These are phyloP conservation scores for Nothophoma quercina DNA, from an alignment of 2,329 filamentous ascomycete species.

Conservation along the genomic window DNA sequence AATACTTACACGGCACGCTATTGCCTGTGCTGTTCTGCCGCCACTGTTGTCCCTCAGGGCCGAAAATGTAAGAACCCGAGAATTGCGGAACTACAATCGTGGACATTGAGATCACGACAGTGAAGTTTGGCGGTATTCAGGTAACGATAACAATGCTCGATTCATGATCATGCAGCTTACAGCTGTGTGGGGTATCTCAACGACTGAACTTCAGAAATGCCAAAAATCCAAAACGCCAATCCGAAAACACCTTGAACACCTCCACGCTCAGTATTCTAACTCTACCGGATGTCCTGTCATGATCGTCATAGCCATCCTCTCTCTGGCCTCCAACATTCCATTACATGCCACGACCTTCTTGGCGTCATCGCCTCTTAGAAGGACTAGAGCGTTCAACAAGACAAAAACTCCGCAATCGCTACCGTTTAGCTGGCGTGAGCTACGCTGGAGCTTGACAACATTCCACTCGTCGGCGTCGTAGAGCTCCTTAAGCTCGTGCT, in stretches of 20 bases:
- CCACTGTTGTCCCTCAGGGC: too few relatives aligned
- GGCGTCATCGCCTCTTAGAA: conserved; percentile 52
- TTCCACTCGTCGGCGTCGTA: conserved; percentile 69
- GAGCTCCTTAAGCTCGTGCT: conserved; percentile 62
- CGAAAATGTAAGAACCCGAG: too few relatives aligned
- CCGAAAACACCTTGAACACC: neutral
- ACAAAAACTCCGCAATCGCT: conserved; percentile 82
- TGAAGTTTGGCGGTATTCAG: neutral
- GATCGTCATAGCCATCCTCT: conserved; percentile 69
- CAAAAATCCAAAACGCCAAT: conserved; percentile 1
- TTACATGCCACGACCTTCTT: conserved; percentile 55
- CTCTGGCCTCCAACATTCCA: conserved; percentile 67
- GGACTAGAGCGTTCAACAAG: conserved; percentile 74
- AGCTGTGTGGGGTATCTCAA: conserved; percentile 14
- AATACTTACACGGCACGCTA: too few relatives aligned
- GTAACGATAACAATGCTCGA: neutral
- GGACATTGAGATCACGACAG: too few relatives aligned
- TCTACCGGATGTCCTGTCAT: conserved; percentile 60
- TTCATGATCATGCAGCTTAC: conserved; percentile 1
- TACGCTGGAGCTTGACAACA: conserved; percentile 56
- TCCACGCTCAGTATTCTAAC: conserved; percentile 27
- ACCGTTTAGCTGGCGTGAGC: conserved; percentile 67
- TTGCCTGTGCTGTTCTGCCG: too few relatives aligned
- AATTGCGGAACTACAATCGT: too few relatives aligned
- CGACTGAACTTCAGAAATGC: conserved; percentile 12